Percentiles rank a stretch among this genome's conserved stretches.
These are phyloP conservation scores for Dictyostelium discoideum DNA, from an alignment of 78 protist species.

Conservation along the genomic window dicty_2.7 NC_007088.5:4227501-4228000, in stretches of 20 bases:
- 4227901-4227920: constrained; percentile 63
- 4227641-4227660: constrained; percentile 36
- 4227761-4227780: constrained; percentile 79
- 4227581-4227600: constrained; percentile 51
- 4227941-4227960: neutral
- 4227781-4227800: constrained; percentile 74
- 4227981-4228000: neutral
- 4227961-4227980: neutral
- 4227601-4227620: constrained; percentile 61
- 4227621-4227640: constrained; percentile 48
- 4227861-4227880: constrained; percentile 64
- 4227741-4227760: constrained; percentile 49
- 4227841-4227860: constrained; percentile 72
- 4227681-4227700: constrained; percentile 44
- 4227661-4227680: constrained; percentile 54
- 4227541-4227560: constrained; percentile 38
- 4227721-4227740: constrained; percentile 37
- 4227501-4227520: constrained; percentile 41
- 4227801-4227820: constrained; percentile 75
- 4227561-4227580: constrained; percentile 46
- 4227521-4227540: constrained; percentile 45
- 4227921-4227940: neutral
- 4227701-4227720: constrained; percentile 24
- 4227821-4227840: constrained; percentile 36
- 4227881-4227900: constrained; percentile 52